Conservation (phyloP, 768 basidiomycete species). For the Amanita pallidorosea region DNA sequence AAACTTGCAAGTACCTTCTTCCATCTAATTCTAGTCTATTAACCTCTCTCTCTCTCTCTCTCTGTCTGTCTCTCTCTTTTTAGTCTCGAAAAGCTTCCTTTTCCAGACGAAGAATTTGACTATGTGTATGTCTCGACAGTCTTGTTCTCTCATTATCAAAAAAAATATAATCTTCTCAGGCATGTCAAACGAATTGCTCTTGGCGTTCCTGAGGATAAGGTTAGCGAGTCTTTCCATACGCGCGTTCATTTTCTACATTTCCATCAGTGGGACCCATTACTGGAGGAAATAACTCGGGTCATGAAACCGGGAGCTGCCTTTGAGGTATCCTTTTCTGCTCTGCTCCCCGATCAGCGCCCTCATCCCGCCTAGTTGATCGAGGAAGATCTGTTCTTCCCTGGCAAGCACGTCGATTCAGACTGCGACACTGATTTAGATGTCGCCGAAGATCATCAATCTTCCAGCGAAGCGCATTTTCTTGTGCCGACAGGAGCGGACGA, state of each 20-base stretch:
- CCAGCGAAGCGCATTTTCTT: neutral
- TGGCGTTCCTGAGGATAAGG: slow-evolving; percentile 70
- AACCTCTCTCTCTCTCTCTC: slow-evolving; percentile 2
- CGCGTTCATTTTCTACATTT: neutral
- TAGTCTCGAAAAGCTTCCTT: slow-evolving; percentile 61
- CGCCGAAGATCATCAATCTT: neutral
- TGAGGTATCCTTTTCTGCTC: slow-evolving; percentile 29
- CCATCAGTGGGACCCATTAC: slow-evolving; percentile 51
- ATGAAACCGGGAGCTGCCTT: slow-evolving; percentile 69
- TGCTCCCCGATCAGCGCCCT: neutral
- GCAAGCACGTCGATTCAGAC: slow-evolving; percentile 29
- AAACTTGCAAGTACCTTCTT: slow-evolving; percentile 45
- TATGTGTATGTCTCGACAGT: slow-evolving; percentile 43
- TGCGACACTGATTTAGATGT: slow-evolving; percentile 16
- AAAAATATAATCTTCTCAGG: slow-evolving; percentile 26
- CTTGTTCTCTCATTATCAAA: neutral
- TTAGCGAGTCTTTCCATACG: slow-evolving; percentile 13
- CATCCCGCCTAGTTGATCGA: slow-evolving; percentile 43
- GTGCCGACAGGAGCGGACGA: neutral
- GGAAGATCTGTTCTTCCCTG: slow-evolving; percentile 68
- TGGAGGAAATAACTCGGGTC: slow-evolving; percentile 61
- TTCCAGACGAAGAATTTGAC: slow-evolving; percentile 65
- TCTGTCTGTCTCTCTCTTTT: slow-evolving; percentile 1
- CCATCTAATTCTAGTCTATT: neutral
- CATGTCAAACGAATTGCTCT: slow-evolving; percentile 63